Percentiles rank a stretch among this genome's conserved stretches.
phyloP scores from a whole-genome alignment of 2,329 filamentous ascomycete species.

The Boeremia exigua region DNA sequence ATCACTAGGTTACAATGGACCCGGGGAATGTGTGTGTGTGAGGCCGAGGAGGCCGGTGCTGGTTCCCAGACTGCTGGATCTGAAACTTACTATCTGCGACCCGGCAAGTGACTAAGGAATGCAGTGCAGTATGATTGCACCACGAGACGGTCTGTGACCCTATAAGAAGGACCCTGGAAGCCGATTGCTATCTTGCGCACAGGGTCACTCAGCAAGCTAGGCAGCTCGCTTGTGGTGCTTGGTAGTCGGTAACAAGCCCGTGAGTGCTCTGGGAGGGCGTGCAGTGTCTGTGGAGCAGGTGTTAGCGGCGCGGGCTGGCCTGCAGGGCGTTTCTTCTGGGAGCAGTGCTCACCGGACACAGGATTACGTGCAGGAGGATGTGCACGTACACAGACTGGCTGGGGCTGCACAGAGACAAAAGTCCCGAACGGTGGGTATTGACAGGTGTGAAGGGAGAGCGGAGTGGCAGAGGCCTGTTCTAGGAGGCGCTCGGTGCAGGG shows the following conservation, averaged over 20 bases:
- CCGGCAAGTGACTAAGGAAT: constrained; percentile 46
- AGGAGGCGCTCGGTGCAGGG: constrained; percentile 23
- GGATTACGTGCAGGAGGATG: constrained; percentile 18
- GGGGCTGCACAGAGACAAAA: constrained; percentile 24
- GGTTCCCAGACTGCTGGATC: constrained; percentile 44
- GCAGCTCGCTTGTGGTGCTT: constrained; percentile 35
- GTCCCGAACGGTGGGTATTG: constrained; percentile 29
- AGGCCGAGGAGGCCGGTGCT: constrained; percentile 41
- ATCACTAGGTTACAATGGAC: constrained; percentile 49
- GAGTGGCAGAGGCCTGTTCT: constrained; percentile 28
- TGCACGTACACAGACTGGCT: constrained; percentile 26
- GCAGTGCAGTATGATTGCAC: constrained; percentile 45
- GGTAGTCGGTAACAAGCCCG: constrained; percentile 40
- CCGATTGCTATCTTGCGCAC: constrained; percentile 44
- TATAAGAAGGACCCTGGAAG: constrained; percentile 39
- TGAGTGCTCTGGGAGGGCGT: constrained; percentile 28
- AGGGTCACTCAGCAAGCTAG: constrained; percentile 46
- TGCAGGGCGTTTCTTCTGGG: constrained; percentile 23
- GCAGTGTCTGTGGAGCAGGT: constrained; percentile 39
- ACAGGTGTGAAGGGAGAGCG: constrained; percentile 26
- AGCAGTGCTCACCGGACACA: constrained; percentile 35
- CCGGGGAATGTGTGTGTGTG: constrained; percentile 45
- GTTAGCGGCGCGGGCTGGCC: constrained; percentile 36
- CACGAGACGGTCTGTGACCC: constrained; percentile 48
- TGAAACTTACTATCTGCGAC: constrained; percentile 47